phyloP scores from a whole-genome alignment of 805 yeast species.

The Pichia gijzeniarum region DNA sequence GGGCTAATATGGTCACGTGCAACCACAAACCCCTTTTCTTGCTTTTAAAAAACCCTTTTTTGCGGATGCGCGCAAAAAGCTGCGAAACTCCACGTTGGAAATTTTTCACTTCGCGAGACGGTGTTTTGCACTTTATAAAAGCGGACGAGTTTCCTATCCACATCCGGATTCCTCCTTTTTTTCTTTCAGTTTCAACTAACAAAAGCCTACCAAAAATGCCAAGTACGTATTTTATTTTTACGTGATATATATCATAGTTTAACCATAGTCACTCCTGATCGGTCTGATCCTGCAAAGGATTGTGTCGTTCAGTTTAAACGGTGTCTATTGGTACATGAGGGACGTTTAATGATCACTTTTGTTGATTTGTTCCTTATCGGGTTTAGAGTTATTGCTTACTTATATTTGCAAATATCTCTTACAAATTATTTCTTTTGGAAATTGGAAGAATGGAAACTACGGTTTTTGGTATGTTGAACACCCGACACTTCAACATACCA shows the following conservation, averaged over 20 bases:
- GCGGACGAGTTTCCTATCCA: not conserved
- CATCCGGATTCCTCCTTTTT: not conserved
- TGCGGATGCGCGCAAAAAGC: not conserved
- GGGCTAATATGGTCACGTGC: not conserved
- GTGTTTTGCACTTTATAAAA: not conserved
- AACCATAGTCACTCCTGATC: conserved; percentile 5
- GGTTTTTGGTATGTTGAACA: conserved; percentile 41
- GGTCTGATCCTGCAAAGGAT: not conserved
- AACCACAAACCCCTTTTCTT: not conserved
- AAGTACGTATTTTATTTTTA: conserved; percentile 20
- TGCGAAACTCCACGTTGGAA: not conserved
- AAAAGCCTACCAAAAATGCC: conserved; percentile 21
- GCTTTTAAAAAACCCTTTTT: conserved; percentile 3
- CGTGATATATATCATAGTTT: no score
- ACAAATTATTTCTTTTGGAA: not conserved
- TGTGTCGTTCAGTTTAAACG: conserved; percentile 2
- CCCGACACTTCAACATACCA: conserved; percentile 75
- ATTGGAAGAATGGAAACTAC: not conserved
- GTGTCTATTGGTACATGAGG: not conserved
- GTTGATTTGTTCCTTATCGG: conserved; percentile 1
- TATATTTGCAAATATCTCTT: not conserved
- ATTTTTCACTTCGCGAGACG: not conserved
- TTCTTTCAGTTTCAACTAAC: not conserved
- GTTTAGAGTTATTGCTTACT: not conserved
- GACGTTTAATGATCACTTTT: no score